Evolutionary conservation across 1,139 yeast genomes (phyloP), one percentile per base, ranked within the genome.

Genomic region (Lodderomyces parapsilosis): DNA sequence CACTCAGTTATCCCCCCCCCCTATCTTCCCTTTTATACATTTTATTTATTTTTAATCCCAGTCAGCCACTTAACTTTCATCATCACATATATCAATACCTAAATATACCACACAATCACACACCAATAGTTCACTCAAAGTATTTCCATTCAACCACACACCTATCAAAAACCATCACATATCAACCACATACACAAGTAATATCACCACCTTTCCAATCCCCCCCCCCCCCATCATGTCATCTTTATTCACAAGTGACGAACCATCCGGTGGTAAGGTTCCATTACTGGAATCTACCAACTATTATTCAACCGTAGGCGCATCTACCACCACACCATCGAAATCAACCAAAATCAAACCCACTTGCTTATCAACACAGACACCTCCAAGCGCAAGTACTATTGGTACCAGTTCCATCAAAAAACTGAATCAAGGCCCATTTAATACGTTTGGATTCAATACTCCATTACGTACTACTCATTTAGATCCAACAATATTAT

Each of bases 241-340:
- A 13, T 33, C 36, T 20, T 19, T 19, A 33, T 25, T 28, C 25
- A 9, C 40, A 33, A 23, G 20, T 2, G 42, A 39, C 27, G 25
- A 34, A 22, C 10, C 27, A 18, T 15, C 30, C 14, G 14, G 38
- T 22, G 20, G 28, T 11, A 40, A 39, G 18, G 6, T 40, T 3
- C 43, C 43, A 4, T 34, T 40, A n/a, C 40, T 35, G 40, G 43
- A 40, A 17, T 28, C 35, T 13, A 28, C 40, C n/a, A 34, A 24
- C 25, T 25, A 19, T 23, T 35, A 19, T 30, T 14, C 27, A 28
- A 14, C n/a, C 20, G 6, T 31, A 13, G 25, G 24, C 39, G 22
- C 32, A 6, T 15, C 28, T 28, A 40, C 31, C 30, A 32, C 27
- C 36, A 68, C 74, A 24, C 73, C 75, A 8, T 74, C 74, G 24